Conservation (phyloP, 2,329 filamentous ascomycete genomes). For the Penicillium sp. region DNA sequence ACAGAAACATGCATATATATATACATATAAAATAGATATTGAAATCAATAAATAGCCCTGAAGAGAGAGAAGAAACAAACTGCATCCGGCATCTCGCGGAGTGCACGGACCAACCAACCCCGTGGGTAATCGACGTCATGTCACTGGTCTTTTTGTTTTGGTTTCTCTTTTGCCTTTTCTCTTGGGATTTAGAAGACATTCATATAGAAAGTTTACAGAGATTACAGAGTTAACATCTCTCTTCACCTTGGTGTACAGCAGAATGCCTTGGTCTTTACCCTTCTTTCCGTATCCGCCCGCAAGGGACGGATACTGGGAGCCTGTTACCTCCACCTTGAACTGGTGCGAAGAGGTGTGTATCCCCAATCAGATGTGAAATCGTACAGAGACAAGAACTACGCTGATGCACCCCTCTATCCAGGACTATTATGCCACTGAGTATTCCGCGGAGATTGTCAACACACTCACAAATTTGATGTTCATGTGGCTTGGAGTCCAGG, state of each 20-base stretch:
- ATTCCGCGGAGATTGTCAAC: slow-evolving; percentile 75
- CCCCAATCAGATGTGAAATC: background rate
- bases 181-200: background rate
- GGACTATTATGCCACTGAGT: slow-evolving; percentile 73
- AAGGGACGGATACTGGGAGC: slow-evolving; percentile 62
- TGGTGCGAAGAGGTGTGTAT: slow-evolving; percentile 72
- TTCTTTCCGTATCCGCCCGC: slow-evolving; percentile 46
- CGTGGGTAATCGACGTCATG: slow-evolving; percentile 23
- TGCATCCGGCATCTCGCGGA: slow-evolving; percentile 24
- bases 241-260: slow-evolving; percentile 1
- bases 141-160: background rate
- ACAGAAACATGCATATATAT: background rate
- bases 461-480: slow-evolving; percentile 81
- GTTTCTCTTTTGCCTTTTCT: background rate
- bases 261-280: slow-evolving; percentile 33
- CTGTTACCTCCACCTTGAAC: slow-evolving; percentile 70
- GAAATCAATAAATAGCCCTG: background rate
- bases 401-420: slow-evolving; percentile 36
- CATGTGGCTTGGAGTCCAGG: slow-evolving; percentile 71
- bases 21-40: background rate
- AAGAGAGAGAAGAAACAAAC: background rate
- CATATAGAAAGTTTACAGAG: background rate
- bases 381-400: background rate
- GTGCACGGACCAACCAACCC: slow-evolving; percentile 12
- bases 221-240: background rate